A percentile compares a stretch with the other conserved stretches of the same genome.
These are phyloP conservation scores for Pelargonium australe DNA, from an alignment of 441 rosid species.

Conservation along the genomic window DNA sequence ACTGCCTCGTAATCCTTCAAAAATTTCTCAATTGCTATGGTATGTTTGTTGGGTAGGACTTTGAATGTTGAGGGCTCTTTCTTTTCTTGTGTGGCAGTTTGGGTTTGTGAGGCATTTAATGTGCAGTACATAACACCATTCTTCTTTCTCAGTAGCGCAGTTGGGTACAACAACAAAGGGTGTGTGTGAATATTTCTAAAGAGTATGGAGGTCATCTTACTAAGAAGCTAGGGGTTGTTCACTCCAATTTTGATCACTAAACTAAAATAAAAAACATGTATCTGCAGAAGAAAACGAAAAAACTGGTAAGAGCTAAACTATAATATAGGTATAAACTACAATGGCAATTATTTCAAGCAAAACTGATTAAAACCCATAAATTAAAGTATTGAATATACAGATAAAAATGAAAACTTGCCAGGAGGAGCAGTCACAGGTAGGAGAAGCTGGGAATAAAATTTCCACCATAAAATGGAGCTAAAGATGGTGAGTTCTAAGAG, in stretches of 20 bases:
- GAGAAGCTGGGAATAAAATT: not conserved
- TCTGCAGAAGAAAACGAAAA: not conserved
- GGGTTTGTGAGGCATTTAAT: constrained; percentile 31
- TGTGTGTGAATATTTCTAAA: constrained; percentile 43
- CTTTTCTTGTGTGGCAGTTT: constrained; percentile 51
- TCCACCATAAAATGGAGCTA: not conserved
- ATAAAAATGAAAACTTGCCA: not conserved
- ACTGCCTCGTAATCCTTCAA: constrained; percentile 63
- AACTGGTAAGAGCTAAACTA: not conserved
- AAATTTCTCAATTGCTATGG: constrained; percentile 41
- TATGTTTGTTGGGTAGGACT: constrained; percentile 36
- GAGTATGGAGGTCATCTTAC: constrained; percentile 53
- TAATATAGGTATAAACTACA: not conserved
- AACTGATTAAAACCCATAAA: not conserved
- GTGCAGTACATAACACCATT: constrained; percentile 35
- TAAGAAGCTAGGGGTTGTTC: not conserved
- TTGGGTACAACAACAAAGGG: constrained; percentile 37
- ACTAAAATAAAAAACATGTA: not conserved
- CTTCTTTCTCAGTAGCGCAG: constrained; percentile 44
- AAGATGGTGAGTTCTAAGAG: not conserved
- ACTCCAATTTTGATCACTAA: not conserved
- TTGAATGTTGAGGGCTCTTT: constrained; percentile 35
- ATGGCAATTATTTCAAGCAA: not conserved
- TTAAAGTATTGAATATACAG: not conserved
- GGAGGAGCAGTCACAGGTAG: not conserved